Conservation (phyloP, 768 basidiomycete species). For the Serendipita sp. region DNA sequence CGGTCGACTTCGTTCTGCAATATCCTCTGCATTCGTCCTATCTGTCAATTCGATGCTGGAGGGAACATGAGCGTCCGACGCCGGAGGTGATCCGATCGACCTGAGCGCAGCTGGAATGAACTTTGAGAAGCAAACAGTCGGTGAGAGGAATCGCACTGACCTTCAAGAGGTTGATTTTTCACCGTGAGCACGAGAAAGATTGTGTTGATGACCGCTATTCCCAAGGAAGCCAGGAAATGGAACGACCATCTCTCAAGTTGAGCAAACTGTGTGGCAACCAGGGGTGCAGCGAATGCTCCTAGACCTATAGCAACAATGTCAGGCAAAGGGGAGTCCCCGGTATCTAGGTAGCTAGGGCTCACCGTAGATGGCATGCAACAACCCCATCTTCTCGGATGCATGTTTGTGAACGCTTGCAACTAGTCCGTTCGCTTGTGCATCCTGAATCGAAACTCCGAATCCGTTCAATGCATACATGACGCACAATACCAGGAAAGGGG, state of each 20-base stretch:
- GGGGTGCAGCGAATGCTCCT: conserved; percentile 35
- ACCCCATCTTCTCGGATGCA: conserved; percentile 18
- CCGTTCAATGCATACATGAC: not conserved
- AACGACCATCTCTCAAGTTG: conserved; percentile 53
- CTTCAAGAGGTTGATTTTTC: not conserved
- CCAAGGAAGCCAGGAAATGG: conserved; percentile 58
- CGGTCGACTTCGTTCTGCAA: not conserved
- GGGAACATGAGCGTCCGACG: not conserved
- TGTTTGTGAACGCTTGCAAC: conserved; percentile 24
- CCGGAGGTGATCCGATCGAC: not conserved
- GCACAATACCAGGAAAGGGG: conserved; percentile 4
- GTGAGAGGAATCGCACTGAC: not conserved
- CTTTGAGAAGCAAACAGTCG: not conserved
- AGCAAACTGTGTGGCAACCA: conserved; percentile 70
- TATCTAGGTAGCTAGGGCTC: no score
- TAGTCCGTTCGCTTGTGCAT: not conserved
- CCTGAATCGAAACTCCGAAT: conserved; percentile 5
- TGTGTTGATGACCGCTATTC: conserved; percentile 44
- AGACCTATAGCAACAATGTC: conserved; percentile 13
- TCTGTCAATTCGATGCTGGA: not conserved
- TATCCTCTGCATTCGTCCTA: not conserved
- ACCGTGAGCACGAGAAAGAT: conserved; percentile 23
- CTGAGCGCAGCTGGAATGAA: not conserved
- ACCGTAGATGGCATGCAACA: conserved; percentile 7
- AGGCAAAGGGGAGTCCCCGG: not conserved